These are phyloP conservation scores for Thelonectria discophora DNA, from an alignment of 2,329 filamentous ascomycete genomes.

Conservation along the genomic window DNA sequence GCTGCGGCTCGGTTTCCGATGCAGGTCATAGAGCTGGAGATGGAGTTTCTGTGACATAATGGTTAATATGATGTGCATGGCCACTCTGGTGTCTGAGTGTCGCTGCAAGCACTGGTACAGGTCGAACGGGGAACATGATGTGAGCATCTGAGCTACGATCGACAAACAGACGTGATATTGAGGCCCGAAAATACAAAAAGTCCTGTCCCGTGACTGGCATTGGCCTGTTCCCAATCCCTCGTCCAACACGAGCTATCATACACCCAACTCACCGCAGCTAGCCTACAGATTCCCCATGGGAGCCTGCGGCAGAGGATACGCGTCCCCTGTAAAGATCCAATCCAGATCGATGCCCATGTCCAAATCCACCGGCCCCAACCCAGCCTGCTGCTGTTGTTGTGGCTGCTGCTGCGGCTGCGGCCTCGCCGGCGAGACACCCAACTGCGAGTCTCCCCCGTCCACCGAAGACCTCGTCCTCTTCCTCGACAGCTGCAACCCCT, in stretches of 20 bases:
- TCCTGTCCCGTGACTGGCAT: not conserved
- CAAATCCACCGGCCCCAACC: conserved; percentile 26
- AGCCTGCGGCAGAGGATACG: conserved; percentile 16
- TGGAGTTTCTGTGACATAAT: no score
- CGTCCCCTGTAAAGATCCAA: conserved; percentile 34
- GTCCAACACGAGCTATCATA: not conserved
- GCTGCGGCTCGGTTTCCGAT: no score
- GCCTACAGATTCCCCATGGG: conserved; percentile 5
- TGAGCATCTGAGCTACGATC: no score
- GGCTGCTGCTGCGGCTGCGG: conserved; percentile 18
- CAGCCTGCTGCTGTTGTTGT: no score
- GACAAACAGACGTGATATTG: no score
- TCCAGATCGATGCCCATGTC: conserved; percentile 31
- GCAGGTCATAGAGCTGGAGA: no score
- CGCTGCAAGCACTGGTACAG: no score
- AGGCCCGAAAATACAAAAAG: not conserved
- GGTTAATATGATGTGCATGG: no score
- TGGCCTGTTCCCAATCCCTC: not conserved
- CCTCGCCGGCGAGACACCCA: conserved; percentile 16
- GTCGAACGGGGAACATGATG: no score
- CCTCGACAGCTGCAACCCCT: conserved; percentile 19
- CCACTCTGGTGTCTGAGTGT: no score
- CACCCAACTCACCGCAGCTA: not conserved
- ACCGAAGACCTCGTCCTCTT: conserved; percentile 28
- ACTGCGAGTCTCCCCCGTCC: conserved; percentile 2